Evolutionary conservation across 73 alveolate genomes (phyloP).

Genomic region (Effrenium voratum): DNA sequence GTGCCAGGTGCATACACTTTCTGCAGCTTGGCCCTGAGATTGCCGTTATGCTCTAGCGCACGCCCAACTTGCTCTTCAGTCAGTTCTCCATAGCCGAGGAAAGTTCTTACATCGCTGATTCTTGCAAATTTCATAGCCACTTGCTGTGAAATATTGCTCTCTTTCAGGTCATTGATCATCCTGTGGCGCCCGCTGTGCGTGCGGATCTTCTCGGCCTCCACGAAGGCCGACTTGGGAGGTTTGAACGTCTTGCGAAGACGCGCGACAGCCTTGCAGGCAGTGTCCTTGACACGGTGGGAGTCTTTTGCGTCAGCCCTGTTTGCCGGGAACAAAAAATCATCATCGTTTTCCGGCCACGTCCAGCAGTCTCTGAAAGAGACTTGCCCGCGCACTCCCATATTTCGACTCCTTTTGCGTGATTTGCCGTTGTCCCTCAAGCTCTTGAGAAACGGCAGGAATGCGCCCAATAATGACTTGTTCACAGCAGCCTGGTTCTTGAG

Average conservation of each 20-base stretch:
- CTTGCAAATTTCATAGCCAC: not conserved
- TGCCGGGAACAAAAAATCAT: not conserved
- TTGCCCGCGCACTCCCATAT: slow-evolving; percentile 2
- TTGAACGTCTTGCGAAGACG: not conserved
- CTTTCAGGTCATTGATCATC: not conserved
- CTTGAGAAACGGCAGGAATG: not conserved
- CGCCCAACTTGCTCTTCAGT: not conserved
- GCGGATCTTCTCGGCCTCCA: not conserved
- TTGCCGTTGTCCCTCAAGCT: not conserved
- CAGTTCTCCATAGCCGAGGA: not conserved
- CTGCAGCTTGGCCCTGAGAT: not conserved
- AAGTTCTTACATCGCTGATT: not conserved
- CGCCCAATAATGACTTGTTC: not conserved
- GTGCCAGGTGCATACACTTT: not conserved
- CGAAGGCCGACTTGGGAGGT: not conserved
- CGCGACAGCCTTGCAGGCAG: slow-evolving; percentile 14
- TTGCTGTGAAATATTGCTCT: not conserved
- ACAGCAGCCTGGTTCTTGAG: slow-evolving; percentile 17
- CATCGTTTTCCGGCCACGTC: not conserved
- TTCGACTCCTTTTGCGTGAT: not conserved
- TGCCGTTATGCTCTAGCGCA: not conserved
- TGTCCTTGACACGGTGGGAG: not conserved
- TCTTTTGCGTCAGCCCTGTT: not conserved
- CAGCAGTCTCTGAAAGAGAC: not conserved
- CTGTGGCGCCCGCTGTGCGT: slow-evolving; percentile 15